Conservation (phyloP, 805 yeast genomes). For the Kodamaea neixiangensis region DNA sequence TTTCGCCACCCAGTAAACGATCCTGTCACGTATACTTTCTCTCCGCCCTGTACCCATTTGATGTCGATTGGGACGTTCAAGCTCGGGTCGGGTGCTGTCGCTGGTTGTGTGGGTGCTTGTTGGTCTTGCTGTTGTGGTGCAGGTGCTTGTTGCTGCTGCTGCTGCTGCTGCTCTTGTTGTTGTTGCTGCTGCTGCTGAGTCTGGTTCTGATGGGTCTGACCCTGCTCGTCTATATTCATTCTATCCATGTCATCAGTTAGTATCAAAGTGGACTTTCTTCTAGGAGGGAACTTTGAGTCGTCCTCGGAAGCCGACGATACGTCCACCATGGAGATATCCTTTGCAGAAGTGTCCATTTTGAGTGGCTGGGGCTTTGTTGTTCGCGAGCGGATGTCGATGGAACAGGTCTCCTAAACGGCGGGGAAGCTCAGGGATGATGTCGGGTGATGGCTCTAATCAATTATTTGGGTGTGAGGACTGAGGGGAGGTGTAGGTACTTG, state of each 20-base stretch:
- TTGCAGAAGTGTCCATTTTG: conserved; percentile 12
- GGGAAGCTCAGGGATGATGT: no score
- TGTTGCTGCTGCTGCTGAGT: conserved; percentile 8
- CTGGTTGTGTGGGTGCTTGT: conserved; percentile 12
- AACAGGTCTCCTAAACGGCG: not conserved
- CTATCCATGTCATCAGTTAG: conserved; percentile 67
- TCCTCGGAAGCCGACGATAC: conserved; percentile 33
- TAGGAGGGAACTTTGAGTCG: conserved; percentile 26
- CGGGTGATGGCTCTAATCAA: not conserved
- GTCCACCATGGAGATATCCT: conserved; percentile 47
- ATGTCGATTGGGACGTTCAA: conserved; percentile 60
- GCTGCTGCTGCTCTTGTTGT: conserved; percentile 5
- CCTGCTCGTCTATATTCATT: conserved; percentile 42
- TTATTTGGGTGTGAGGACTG: no score
- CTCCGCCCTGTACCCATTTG: conserved; percentile 96
- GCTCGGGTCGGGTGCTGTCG: conserved; percentile 26
- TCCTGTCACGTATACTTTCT: conserved; percentile 93
- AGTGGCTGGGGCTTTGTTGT: not conserved
- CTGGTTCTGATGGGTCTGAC: conserved; percentile 19
- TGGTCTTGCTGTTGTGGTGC: conserved; percentile 8
- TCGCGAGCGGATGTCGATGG: not conserved
- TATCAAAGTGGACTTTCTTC: conserved; percentile 72
- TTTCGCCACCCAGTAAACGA: conserved; percentile 98
- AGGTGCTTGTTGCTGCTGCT: conserved; percentile 7
- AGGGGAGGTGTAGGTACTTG: no score